Evolutionary conservation across 495 filamentous ascomycete species (phyloP), one percentile per base, ranked within the genome.

Genomic region (Aspergillus nidulans): DNA sequence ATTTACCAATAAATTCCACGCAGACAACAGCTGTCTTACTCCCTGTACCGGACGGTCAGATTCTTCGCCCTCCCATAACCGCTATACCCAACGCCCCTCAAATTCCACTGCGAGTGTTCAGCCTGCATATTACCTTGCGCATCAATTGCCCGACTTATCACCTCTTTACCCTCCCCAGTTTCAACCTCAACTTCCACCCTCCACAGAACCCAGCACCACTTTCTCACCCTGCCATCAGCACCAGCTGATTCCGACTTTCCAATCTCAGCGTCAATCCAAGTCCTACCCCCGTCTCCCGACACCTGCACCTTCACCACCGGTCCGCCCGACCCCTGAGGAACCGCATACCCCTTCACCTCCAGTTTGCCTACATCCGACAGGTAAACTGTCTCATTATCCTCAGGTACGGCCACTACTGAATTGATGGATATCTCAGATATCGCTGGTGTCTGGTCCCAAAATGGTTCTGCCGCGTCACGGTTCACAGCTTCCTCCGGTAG

Each of bases 371-470:
- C 59, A 1, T 59, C 50, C 39, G 68, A 62, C 2, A 67, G 12
- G 3, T 51, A 34, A 0, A 82, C 69, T 1, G 55, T 73, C 40
- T 72, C 66, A 6, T 66, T 71, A 30, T 60, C 62, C 9, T 63
- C 67, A 2, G 82, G 83, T 8, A 74, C 63, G 4, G 70, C 79
- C 53, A 85, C 71, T 12, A 76, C 77, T 1, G 77, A 81, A 52
- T 85, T 85, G 54, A 87, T 73, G 12, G 83, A 83, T 74, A 83
- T 80, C 56, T 85, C 80, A 53, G 81, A 79, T 39, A 87, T 79
- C 3, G 82, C 68, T 36, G 69, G 70, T 3, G 77, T 78, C 23
- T 66, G 59, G 30, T 76, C 74, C 83, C 82, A 85, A 61, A 74
- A 80, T 18, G 69, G 60, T 58, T 76, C 66, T 15, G 82, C 82